Base-by-base conservation (phyloP, 306 rosid genomes). In the Begonia fuchsioides region DNA sequence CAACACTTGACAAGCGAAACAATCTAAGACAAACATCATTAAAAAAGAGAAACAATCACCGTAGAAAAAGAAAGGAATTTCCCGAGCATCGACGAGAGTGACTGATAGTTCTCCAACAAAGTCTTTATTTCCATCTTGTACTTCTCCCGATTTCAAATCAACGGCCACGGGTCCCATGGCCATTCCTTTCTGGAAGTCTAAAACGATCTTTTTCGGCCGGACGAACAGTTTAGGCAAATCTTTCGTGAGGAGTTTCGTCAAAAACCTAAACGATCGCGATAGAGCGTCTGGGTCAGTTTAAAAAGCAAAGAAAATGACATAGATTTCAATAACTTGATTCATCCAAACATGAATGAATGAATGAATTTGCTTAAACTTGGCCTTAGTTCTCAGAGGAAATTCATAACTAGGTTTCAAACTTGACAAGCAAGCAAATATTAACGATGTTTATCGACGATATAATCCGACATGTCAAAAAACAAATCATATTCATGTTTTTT, bases 121-220 rank as follows among this genome's bases (percentile, higher is more conserved):
- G 75, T 85, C 94, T 63, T 61, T 85, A 76, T 79, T 92, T 67
- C 98, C 83, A 66, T 90, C 95, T 76, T 79, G 94, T 52, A 71
- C 47, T 59, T 82, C 93, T 57, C 98, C 93, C 32, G 95, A 63
- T 72, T 92, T 92, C 56, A 72, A 56, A 65, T 54, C 77, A 54
- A 12, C 38, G 48, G 77, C 67, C 35, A 85, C 72, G 9, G 98
- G 98, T 53, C 98, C 96, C 53, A 92, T 93, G 12, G 93, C 93
- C 73, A 79, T 82, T 71, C 75, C 94, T 56, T 79, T 85, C 67
- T 85, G 93, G 55, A 92, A 85, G 68, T 92, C 98, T 60, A 92
- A 76, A 73, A 92, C 93, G 61, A 82, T 92, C 82, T 77, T 85
- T 66, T 92, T 85, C 13, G 98, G 98, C n/a, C 98, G 98, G 13